Evolutionary conservation across 2,329 filamentous ascomycete genomes (phyloP), one percentile per base, ranked within the genome.

Genomic region (Hirsutella thompsonii): DNA sequence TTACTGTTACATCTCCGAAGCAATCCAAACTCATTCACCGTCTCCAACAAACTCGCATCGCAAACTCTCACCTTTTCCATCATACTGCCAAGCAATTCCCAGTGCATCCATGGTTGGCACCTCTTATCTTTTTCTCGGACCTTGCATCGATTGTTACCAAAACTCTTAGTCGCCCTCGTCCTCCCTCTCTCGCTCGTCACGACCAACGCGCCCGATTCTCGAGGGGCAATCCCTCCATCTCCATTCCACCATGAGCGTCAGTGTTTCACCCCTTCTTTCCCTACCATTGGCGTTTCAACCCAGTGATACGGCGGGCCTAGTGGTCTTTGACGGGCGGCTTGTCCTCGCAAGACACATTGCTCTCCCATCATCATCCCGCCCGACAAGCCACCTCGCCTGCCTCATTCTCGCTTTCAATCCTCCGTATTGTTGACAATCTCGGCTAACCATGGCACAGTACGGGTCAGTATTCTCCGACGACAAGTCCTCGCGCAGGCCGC

Each of bases 391-490:
- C 36, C n/a, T 29, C 28, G 23, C 36, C 20, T 23, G 38, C 29
- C 29, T 16, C 35, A 26, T 40, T 21, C 36, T 35, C 20, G 10
- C 21, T 19, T 18, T 29, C 42, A 37, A 26, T n/a, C 11, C 16
- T 36, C n/a, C 20, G 35, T 20, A 21, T 8, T 30, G 13, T 20
- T 21, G 39, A 39, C 30, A n/a, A 42, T 36, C 37, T 46, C 46
- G 48, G 48, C 55, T 60, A 49, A 60, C 51, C 41, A 52, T 50
- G 45, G 26, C 47, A 49, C 62, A 74, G 71, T 74, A 74, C 70
- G 69, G 70, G 71, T 75, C 60, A 62, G 68, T 69, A 48, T 26
- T 34, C 16, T 18, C 14, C 47, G 42, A 38, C 33, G 38, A 49
- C 43, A 10, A 11, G 6, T 4, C 4, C 33, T 10, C 18, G n/a